Conservation (phyloP, 176 grass and related monocot species). For the Rhynchospora tenuis region DNA sequence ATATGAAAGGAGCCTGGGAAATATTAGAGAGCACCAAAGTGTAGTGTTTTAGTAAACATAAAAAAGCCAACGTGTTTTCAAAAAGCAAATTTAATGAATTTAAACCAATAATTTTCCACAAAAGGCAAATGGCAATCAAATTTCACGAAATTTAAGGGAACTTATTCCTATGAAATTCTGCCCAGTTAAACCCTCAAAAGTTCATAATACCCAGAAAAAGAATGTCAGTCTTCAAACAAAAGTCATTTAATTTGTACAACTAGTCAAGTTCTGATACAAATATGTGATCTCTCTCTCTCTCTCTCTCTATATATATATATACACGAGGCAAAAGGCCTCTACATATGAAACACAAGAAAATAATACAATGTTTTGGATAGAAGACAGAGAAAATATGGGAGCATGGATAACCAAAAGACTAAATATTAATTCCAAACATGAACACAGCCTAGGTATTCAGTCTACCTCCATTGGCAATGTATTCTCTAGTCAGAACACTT, state of each 20-base stretch:
- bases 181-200: background rate
- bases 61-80: background rate
- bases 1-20: background rate
- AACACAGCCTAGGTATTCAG: background rate
- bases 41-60: background rate
- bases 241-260: background rate
- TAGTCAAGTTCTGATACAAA: background rate
- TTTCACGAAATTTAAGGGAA: background rate
- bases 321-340: background rate
- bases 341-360: background rate
- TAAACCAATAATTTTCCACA: background rate
- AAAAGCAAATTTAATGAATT: background rate
- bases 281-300: background rate
- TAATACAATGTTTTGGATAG: too few species aligned
- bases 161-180: background rate
- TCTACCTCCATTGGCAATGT: background rate
- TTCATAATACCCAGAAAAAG: background rate
- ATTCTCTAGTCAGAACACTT: background rate
- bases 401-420: background rate
- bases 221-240: background rate
- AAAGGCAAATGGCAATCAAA: background rate
- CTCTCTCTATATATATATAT: too few species aligned
- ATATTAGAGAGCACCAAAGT: background rate
- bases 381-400: background rate
- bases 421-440: background rate